Percentiles rank a stretch among this genome's conserved stretches.
Evolutionary conservation across 2,329 filamentous ascomycete species (phyloP).

Genomic region (Parastagonospora nodorum): DNA sequence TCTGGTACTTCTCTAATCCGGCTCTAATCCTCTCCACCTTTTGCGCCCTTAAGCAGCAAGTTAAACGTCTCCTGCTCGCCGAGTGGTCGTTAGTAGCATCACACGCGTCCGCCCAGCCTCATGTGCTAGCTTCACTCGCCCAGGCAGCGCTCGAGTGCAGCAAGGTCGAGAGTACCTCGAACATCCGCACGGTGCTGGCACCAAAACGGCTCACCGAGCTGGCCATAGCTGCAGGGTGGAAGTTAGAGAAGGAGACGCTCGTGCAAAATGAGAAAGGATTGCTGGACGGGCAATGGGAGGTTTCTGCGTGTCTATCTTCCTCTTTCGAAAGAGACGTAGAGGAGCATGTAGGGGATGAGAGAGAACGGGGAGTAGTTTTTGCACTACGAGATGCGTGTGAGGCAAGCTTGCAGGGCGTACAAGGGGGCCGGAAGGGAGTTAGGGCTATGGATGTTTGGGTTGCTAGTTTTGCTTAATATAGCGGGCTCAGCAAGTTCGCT

Average conservation of each 20-base stretch:
- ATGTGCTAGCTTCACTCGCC: constrained; percentile 59
- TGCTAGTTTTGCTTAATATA: constrained; percentile 17
- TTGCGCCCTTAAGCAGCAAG: constrained; percentile 39
- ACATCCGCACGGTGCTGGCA: constrained; percentile 55
- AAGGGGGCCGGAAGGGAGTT: constrained; percentile 18
- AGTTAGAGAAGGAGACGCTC: constrained; percentile 42
- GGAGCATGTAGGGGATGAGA: constrained; percentile 17
- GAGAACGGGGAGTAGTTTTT: constrained; percentile 16
- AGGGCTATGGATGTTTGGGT: constrained; percentile 26
- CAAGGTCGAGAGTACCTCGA: constrained; percentile 46
- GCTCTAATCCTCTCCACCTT: constrained; percentile 46
- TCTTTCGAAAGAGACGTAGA: constrained; percentile 19
- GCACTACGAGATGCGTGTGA: constrained; percentile 25
- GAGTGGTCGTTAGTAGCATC: constrained; percentile 55
- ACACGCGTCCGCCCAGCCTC: constrained; percentile 49
- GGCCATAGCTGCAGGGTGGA: constrained; percentile 47
- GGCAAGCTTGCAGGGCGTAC: constrained; percentile 18
- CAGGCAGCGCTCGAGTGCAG: constrained; percentile 52
- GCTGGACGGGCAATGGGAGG: constrained; percentile 52
- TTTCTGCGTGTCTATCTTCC: constrained; percentile 17
- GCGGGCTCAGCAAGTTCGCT: background rate
- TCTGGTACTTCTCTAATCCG: constrained; percentile 60
- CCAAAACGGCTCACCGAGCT: constrained; percentile 49
- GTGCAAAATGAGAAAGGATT: constrained; percentile 48
- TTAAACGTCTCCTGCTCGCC: constrained; percentile 49